Evolutionary conservation across 805 yeast genomes (phyloP).

Genomic region (Wickerhamomyces mucosus): DNA sequence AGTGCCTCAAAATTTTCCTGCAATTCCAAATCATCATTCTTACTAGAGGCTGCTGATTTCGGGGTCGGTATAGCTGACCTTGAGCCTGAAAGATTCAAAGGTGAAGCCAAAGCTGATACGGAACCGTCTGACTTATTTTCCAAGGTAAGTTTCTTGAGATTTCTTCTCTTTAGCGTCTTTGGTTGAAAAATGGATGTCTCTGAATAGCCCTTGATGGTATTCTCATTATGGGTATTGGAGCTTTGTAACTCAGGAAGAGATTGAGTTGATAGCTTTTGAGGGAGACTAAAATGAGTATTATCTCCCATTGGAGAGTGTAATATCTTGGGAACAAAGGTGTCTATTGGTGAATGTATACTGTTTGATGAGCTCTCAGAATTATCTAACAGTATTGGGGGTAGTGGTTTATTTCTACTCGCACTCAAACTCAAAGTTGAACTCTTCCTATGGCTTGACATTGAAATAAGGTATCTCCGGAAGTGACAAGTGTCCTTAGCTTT

Average conservation of each 20-base stretch:
- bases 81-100: conserved; percentile 2
- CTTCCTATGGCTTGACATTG: conserved; percentile 14
- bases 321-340: too few species aligned
- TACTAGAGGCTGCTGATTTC: conserved; percentile 5
- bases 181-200: conserved; percentile 25
- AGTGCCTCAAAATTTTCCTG: conserved; percentile 37
- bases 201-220: too few species aligned
- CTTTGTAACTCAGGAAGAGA: too few species aligned
- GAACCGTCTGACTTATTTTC: conserved; percentile 8
- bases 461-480: too few species aligned
- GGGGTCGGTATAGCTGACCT: conserved; percentile 15
- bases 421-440: conserved; percentile 17
- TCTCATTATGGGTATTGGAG: too few species aligned
- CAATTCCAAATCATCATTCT: conserved; percentile 24
- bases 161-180: conserved; percentile 45
- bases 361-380: conserved; percentile 1
- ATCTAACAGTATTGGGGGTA: conserved; percentile 19
- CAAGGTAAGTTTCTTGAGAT: conserved; percentile 47
- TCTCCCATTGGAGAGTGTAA: too few species aligned
- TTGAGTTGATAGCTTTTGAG: too few species aligned
- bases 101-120: not conserved
- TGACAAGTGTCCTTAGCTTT: too few species aligned
- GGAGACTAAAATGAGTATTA: too few species aligned
- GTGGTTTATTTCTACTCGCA: conserved; percentile 19
- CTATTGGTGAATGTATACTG: too few species aligned